Base-by-base conservation (phyloP, 148 eudicot genomes). In the Dianthus caryophyllus region DNA sequence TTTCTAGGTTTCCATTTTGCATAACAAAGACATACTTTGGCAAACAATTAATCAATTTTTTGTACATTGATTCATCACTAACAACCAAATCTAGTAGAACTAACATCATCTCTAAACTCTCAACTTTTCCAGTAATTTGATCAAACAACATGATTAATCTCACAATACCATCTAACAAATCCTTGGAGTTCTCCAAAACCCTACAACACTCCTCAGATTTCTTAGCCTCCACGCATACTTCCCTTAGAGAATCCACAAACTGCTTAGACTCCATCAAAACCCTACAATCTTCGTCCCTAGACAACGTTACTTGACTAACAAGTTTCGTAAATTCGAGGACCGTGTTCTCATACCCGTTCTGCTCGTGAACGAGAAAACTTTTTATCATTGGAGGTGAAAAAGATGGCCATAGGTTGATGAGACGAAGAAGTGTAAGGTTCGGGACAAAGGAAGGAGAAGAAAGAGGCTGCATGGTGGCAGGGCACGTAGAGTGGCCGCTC, bases 391-490 rank as follows among this genome's bases (percentile, higher is more conserved):
- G 67, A 62, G 44, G 48, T 14, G 77, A 31, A 77, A 25, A 60
- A 65, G 22, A 48, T 65, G 20, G 80, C 87, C 88, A 84, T 22
- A 77, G 71, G 41, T 77, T 76, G 47, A 87, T 87, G 53, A 87
- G 82, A 30, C 89, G 82, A 38, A 83, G 85, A 43, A 87, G 89
- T 13, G 87, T 84, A 26, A 80, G 84, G 61, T 87, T 87, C 8
- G 93, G 93, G n/a, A 85, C 82, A 55, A 84, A 63, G 43, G 86
- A 84, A 26, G 83, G 78, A 7, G 89, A 80, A 6, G 80, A 77
- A 20, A 87, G 87, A 26, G 80, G 71, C 31, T 82, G 88, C 84
- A 81, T 83, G 62, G 93, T 87, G 62, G 93, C 93, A 6, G 93
- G 94, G 55, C 94, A 88, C 6, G 87, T 85, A n/a, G 84, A 79